Percentiles rank a stretch among this genome's conserved stretches.
phyloP scores from a whole-genome alignment of 2,329 filamentous ascomycete genomes.

The Colletotrichum sp. region DNA sequence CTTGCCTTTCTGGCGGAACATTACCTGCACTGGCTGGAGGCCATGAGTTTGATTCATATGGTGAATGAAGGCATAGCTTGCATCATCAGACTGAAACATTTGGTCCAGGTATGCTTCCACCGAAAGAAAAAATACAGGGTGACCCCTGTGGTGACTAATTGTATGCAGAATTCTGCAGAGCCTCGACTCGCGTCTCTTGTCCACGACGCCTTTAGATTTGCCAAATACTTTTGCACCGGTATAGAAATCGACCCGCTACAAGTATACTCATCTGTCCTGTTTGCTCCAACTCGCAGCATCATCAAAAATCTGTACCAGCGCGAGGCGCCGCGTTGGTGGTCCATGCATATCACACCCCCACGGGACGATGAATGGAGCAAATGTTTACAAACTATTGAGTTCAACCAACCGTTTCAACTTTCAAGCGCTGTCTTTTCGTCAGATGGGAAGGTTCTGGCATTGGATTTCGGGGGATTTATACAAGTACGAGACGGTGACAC shows the following conservation, averaged over 20 bases:
- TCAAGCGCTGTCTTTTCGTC: too few relatives aligned
- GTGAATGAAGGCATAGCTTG: constrained; percentile 19
- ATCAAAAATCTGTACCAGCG: not conserved
- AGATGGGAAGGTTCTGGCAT: too few relatives aligned
- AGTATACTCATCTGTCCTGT: not conserved
- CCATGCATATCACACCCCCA: not conserved
- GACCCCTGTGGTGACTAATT: not conserved
- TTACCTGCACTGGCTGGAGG: constrained; percentile 42
- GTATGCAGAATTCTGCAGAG: not conserved
- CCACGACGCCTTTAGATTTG: not conserved
- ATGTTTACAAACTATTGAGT: not conserved
- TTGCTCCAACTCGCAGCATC: not conserved
- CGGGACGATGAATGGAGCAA: not conserved
- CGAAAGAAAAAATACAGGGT: too few relatives aligned
- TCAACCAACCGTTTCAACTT: rapidly evolving
- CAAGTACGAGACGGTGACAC: too few relatives aligned
- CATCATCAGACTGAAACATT: rapidly evolving
- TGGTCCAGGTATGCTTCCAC: not conserved
- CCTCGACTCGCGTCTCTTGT: too few relatives aligned
- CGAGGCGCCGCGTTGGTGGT: not conserved
- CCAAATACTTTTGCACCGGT: rapidly evolving
- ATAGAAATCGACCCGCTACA: not conserved
- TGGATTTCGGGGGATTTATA: too few relatives aligned
- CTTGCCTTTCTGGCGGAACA: constrained; percentile 33
- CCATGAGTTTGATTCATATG: constrained; percentile 35